Evolutionary conservation across 2,329 filamentous ascomycete species (phyloP).

Genomic region (Verticillium nubilum): DNA sequence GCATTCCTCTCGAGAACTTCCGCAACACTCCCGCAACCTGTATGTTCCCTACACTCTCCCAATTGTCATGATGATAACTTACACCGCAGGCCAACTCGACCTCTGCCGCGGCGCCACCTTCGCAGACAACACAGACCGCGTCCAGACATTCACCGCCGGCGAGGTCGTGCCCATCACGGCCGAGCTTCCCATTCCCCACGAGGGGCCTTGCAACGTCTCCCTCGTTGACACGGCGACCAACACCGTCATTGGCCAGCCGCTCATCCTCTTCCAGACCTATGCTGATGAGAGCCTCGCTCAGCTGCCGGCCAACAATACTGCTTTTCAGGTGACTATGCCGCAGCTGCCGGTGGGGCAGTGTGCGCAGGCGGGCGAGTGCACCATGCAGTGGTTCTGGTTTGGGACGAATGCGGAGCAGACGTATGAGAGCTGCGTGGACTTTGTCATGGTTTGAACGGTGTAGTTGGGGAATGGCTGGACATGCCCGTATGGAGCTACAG

Average conservation of each 20-base stretch:
- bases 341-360: conserved; percentile 18
- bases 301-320: conserved; percentile 35
- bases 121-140: conserved; percentile 34
- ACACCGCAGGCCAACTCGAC: conserved; percentile 21
- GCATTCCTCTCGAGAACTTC: conserved; percentile 27
- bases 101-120: conserved; percentile 43
- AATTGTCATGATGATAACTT: not conserved
- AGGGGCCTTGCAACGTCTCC: conserved; percentile 47
- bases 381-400: conserved; percentile 41
- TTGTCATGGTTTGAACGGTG: conserved; percentile 11
- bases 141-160: conserved; percentile 37
- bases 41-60: conserved; percentile 11
- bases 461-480: not conserved
- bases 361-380: conserved; percentile 24
- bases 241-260: conserved; percentile 42
- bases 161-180: conserved; percentile 36
- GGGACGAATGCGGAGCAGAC: conserved; percentile 29
- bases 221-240: conserved; percentile 49
- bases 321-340: conserved; percentile 35
- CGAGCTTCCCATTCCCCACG: conserved; percentile 36
- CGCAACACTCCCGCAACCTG: conserved; percentile 16
- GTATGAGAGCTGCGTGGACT: conserved; percentile 33
- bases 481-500: too few relatives aligned
- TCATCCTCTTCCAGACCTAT: conserved; percentile 51
- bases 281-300: conserved; percentile 35